Evolutionary conservation across 2,329 filamentous ascomycete species (phyloP), one percentile per base, ranked within the genome.

Genomic region (Diatrype stigma): DNA sequence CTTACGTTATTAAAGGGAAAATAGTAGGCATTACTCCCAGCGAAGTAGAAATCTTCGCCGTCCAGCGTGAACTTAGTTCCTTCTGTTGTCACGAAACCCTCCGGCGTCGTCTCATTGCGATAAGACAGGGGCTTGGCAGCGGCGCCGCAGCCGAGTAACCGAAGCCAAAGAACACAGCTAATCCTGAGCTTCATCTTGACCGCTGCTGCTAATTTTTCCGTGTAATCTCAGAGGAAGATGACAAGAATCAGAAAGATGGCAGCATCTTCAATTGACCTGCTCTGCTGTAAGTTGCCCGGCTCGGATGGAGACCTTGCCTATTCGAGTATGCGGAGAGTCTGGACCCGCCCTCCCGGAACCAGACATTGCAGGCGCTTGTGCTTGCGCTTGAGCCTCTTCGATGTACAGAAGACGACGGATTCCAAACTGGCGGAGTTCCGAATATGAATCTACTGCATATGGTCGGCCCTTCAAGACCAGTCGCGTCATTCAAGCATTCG

Each of bases 1-100:
- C 71, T 4, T 50, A 79, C 77, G n/a, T 76, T 72, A 48, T 70
- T 74, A 62, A 81, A 81, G 0, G 78, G 77, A 17, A 81, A 75
- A 55, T 79, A 81, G 54, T 81, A 81, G 10, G 78, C 79, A 61
- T 82, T 82, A 55, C 72, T 77, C 1, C 79, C 79, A 2, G 79
- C 79, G 57, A 81, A 82, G 63, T 79, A 74, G 58, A 81, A 81
- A 54, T 77, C 72, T 52, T 78, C 69, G 50, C 79, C 79, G 45
- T 81, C 72, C 4, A 82, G 70, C 60, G 75, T 67, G 63, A 82
- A 82, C 51, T 75, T 74, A 2, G 66, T 69, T 6, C 75, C 78
- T 2, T 76, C 67, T 0, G 74, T 71, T 3, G 73, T 76, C 17
- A 81, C 75, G 48, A 80, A 80, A 0, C 75, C 74, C 44, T 58